These are phyloP conservation scores for Angophora floribunda DNA, from an alignment of 345 rosid species.

Conservation along the genomic window DNA sequence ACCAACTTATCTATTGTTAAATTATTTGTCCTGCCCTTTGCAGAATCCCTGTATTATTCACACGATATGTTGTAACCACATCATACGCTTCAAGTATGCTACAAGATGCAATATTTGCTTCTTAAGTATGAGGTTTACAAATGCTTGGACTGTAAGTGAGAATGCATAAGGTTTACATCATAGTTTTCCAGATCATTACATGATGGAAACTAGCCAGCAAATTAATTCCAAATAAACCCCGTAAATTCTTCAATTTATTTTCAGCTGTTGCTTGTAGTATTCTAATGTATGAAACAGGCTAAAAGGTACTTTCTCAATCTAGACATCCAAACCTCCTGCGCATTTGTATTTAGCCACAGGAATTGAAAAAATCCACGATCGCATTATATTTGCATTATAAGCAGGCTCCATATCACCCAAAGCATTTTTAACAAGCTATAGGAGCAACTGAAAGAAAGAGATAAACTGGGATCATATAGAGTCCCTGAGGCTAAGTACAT, in stretches of 20 bases:
- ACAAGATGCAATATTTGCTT: background rate
- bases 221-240: background rate
- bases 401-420: background rate
- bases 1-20: background rate
- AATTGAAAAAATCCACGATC: background rate
- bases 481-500: background rate
- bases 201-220: background rate
- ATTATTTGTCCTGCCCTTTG: background rate
- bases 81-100: background rate
- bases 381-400: background rate
- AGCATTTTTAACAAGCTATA: background rate
- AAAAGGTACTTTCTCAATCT: background rate
- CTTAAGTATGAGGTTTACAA: background rate
- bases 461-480: background rate
- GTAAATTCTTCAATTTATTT: background rate
- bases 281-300: background rate
- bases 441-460: background rate
- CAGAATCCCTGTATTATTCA: background rate
- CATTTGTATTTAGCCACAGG: background rate
- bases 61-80: background rate
- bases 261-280: background rate
- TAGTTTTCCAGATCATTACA: background rate
- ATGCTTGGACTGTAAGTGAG: background rate
- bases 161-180: background rate
- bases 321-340: background rate